These are phyloP conservation scores for Epichloe glyceriae DNA, from an alignment of 2,329 filamentous ascomycete genomes.

Conservation along the genomic window DNA sequence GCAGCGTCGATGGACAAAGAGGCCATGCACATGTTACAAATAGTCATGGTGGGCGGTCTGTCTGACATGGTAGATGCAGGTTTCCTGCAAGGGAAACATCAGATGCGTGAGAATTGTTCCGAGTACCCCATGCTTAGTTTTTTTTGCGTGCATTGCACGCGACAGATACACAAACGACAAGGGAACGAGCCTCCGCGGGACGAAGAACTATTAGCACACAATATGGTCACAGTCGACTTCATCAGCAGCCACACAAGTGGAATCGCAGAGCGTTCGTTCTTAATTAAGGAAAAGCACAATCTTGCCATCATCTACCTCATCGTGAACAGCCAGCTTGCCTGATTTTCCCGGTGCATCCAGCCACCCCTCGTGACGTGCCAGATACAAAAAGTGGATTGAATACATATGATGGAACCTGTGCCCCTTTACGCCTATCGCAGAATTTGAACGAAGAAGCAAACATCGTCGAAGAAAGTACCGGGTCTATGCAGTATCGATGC, in stretches of 20 bases:
- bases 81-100: neutral
- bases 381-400: neutral
- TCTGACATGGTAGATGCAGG: neutral
- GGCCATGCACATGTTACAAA: no score
- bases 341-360: neutral
- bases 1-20: constrained; percentile 3
- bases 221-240: neutral
- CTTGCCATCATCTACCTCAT: neutral
- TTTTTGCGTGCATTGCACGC: no score
- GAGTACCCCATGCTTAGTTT: no score
- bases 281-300: neutral
- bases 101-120: neutral
- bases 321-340: neutral
- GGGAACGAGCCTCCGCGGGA: no score
- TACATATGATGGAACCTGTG: neutral
- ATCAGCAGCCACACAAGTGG: neutral
- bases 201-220: no score
- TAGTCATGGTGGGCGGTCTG: no score
- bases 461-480: constrained; percentile 9
- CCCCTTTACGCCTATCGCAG: constrained; percentile 6
- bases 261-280: no score
- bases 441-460: constrained; percentile 7
- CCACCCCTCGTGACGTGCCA: neutral
- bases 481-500: neutral
- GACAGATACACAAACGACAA: no score